Percentiles rank a stretch among this genome's conserved stretches.
phyloP scores from a whole-genome alignment of 2,329 filamentous ascomycete species.

The Chaetoscypha palmicola region DNA sequence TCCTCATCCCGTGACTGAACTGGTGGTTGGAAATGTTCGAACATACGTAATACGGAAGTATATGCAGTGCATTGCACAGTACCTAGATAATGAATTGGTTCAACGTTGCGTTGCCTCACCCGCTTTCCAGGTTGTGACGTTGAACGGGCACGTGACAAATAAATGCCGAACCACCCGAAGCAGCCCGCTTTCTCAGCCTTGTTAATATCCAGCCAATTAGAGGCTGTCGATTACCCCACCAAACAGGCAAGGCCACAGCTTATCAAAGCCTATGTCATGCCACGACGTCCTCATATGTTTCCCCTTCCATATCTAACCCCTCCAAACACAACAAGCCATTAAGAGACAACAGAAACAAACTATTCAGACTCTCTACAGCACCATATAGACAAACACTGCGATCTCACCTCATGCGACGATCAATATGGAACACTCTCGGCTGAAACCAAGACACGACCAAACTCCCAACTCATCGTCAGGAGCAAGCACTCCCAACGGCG shows the following conservation, averaged over 20 bases:
- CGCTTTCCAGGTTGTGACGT: too few species aligned
- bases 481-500: constrained; percentile 6
- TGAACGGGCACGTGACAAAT: too few species aligned
- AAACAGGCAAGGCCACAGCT: not conserved
- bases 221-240: not conserved
- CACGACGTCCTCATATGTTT: too few species aligned
- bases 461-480: constrained; percentile 15
- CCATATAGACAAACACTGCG: not conserved
- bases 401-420: not conserved
- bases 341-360: not conserved
- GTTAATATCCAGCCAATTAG: constrained; percentile 7
- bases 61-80: too few species aligned
- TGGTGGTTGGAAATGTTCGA: too few species aligned
- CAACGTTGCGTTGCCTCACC: too few species aligned
- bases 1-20: too few species aligned
- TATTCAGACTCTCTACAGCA: not conserved
- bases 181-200: constrained; percentile 8
- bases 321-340: not conserved
- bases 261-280: not conserved
- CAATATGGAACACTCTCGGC: not conserved
- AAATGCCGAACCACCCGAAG: not conserved
- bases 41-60: too few species aligned
- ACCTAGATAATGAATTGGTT: too few species aligned
- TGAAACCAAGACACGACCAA: constrained; percentile 2
- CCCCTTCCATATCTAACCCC: too few species aligned